Evolutionary conservation across 148 eudicot genomes (phyloP).

Genomic region (Fagopyrum esculentum): DNA sequence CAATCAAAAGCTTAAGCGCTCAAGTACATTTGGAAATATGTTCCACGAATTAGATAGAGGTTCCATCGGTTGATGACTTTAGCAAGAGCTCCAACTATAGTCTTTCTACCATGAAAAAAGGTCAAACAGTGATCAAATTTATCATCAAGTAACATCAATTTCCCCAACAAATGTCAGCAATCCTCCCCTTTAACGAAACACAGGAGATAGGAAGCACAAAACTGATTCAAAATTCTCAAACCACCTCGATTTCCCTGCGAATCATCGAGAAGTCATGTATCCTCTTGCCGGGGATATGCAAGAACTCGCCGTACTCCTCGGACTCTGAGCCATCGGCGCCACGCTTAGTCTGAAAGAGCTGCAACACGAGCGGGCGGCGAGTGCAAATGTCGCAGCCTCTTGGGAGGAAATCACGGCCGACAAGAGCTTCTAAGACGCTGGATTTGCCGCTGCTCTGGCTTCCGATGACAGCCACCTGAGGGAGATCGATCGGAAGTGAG

Average conservation of each 20-base stretch:
- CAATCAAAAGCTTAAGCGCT: neutral
- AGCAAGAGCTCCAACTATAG: neutral
- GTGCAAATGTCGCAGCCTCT: conserved; percentile 51
- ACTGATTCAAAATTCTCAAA: neutral
- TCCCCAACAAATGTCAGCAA: neutral
- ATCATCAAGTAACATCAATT: neutral
- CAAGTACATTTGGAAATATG: neutral
- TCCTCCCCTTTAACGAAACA: neutral
- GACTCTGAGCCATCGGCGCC: conserved; percentile 15
- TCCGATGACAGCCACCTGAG: conserved; percentile 63
- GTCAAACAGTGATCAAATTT: neutral
- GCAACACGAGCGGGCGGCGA: conserved; percentile 47
- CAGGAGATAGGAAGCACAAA: neutral
- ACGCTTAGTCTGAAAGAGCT: conserved; percentile 32
- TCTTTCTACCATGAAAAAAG: neutral
- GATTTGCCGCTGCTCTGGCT: conserved; percentile 71
- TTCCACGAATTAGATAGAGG: neutral
- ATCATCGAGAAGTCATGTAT: conserved; percentile 46
- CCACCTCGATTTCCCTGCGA: conserved; percentile 45
- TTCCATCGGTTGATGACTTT: neutral
- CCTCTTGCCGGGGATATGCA: conserved; percentile 41
- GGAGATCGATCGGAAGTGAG: conserved; percentile 36
- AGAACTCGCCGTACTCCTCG: conserved; percentile 47
- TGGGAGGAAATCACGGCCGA: conserved; percentile 62
- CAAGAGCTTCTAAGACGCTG: conserved; percentile 53